Conservation (phyloP, 2,329 filamentous ascomycete species). For the Cordyceps pruinosa region DNA sequence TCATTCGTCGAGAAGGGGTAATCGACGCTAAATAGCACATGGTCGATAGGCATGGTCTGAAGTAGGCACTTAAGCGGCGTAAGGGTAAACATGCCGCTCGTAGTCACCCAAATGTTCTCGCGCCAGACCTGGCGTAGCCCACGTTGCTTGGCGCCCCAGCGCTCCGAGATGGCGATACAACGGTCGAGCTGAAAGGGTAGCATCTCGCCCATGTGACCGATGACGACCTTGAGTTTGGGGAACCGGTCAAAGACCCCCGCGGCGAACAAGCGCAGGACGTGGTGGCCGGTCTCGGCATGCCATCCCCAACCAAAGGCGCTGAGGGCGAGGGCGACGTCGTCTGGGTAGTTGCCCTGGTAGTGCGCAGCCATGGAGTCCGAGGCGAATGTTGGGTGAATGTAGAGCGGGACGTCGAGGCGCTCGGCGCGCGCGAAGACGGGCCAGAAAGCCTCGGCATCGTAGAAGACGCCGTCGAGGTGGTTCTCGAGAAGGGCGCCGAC, state of each 20-base stretch:
- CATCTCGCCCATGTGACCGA: conserved; percentile 38
- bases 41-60: conserved; percentile 39
- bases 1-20: conserved; percentile 48
- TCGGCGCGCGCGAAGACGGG: conserved; percentile 26
- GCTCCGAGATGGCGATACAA: conserved; percentile 24
- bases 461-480: conserved; percentile 22
- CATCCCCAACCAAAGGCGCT: conserved; percentile 40
- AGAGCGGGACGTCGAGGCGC: conserved; percentile 42
- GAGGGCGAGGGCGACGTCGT: conserved; percentile 25
- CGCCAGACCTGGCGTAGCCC: conserved; percentile 45
- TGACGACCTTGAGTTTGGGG: conserved; percentile 30
- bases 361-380: conserved; percentile 20
- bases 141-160: conserved; percentile 26
- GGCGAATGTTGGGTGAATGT: conserved; percentile 41
- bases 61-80: conserved; percentile 38
- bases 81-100: conserved; percentile 45
- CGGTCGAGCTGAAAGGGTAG: conserved; percentile 49
- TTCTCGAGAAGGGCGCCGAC: conserved; percentile 26
- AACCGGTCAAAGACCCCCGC: conserved; percentile 29
- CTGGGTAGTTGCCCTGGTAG: conserved; percentile 24
- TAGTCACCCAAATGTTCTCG: conserved; percentile 51
- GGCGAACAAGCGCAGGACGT: conserved; percentile 29
- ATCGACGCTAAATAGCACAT: conserved; percentile 50
- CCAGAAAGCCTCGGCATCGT: conserved; percentile 25
- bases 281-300: conserved; percentile 43